These are phyloP conservation scores for Rubia peregrina DNA, from an alignment of 305 asterid genomes.

Conservation along the genomic window DNA sequence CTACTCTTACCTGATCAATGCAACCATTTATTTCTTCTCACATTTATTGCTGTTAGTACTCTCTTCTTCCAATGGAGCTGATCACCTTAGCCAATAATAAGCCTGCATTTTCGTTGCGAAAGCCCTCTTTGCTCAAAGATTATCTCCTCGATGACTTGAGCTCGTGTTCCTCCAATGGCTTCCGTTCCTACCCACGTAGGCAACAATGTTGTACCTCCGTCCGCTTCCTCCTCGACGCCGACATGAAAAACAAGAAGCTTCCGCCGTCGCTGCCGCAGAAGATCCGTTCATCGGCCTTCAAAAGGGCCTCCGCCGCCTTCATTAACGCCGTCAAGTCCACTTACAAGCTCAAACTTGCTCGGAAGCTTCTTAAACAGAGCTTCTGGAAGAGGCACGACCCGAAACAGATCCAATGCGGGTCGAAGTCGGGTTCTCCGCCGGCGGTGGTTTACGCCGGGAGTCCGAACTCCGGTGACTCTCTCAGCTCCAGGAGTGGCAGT, in stretches of 20 bases:
- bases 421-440: conserved; percentile 25
- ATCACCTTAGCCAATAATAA: conserved; percentile 19
- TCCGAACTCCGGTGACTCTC: conserved; percentile 10
- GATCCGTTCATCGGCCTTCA: conserved; percentile 35
- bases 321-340: conserved; percentile 27
- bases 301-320: conserved; percentile 48
- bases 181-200: conserved; percentile 65
- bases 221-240: conserved; percentile 50
- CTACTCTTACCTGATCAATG: conserved; percentile 4
- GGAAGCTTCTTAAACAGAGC: conserved; percentile 37
- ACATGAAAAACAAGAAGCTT: conserved; percentile 33
- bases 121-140: conserved; percentile 59
- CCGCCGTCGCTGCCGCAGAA: conserved; percentile 21
- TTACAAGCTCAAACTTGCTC: conserved; percentile 28
- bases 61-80: conserved; percentile 36
- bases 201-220: conserved; percentile 72
- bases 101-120: conserved; percentile 19
- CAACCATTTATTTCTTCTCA: conserved; percentile 6
- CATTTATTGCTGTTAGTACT: conserved; percentile 19
- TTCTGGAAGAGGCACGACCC: conserved; percentile 48
- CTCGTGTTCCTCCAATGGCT: conserved; percentile 89
- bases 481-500: conserved; percentile 26
- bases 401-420: conserved; percentile 51
- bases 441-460: conserved; percentile 20
- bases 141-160: conserved; percentile 72